Base-by-base conservation (phyloP, 192 early-diverging fungal genomes). In the Globomyces pollinis-pini region DNA sequence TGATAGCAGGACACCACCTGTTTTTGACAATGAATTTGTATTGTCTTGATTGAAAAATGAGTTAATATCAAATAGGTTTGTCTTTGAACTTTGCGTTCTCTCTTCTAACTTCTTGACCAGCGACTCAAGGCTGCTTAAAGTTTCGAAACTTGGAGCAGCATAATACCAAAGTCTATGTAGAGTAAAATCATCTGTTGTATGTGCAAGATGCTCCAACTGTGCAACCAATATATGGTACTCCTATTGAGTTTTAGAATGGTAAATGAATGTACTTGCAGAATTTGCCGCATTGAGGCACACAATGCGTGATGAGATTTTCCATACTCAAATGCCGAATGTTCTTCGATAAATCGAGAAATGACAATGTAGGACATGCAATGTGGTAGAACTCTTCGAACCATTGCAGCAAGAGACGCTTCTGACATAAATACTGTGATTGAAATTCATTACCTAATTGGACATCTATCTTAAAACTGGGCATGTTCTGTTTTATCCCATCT, bases 91-190 rank as follows among this genome's bases (percentile, higher is more conserved):
- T n/a, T n/a, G n/a, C n/a, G n/a, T n/a, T 16, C 20, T 13, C 41
- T 42, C 41, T n/a, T 42, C 41, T 15, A 59, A 8, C 15, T 49
- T 28, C 13, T 35, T n/a, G 36, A 59, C 36, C 18, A 51, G 7
- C 30, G 23, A 42, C 26, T 44, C 31, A 11, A 49, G 21, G 23
- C 0, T 75, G 63, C 24, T 70, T 66, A 66, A 86, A 73, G 15
- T 75, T 74, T 36, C 69, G 38, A 88, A 44, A 9, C 87, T 88
- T 20, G 92, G 91, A 35, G 86, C 80, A 24, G 94, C 64, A 65
- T 97, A 88, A 64, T 85, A 91, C 89, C 88, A 91, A 7, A 97
- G 73, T 68, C 93, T 85, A 61, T 95, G 93, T n/a, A 96, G 64
- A 3, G 91, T 88, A 66, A 96, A 96, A 5, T 66, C 1, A 74